Percentiles rank a stretch among this genome's conserved stretches.
Conservation (phyloP, 2,329 filamentous ascomycete species). For the Fusarium luffae region DNA sequence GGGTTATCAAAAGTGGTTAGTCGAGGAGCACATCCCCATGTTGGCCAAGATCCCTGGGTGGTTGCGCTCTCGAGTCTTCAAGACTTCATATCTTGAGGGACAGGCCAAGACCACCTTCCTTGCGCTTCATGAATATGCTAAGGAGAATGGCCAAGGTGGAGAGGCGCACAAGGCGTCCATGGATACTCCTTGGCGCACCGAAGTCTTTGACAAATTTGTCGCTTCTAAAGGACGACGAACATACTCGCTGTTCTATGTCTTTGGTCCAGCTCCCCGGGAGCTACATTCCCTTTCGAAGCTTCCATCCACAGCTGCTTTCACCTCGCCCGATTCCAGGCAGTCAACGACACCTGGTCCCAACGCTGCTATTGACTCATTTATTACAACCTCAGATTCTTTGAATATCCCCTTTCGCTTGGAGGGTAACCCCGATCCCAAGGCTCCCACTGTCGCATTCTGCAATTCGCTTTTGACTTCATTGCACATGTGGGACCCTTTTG, state of each 20-base stretch:
- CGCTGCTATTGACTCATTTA: constrained; percentile 72
- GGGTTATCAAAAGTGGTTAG: constrained; percentile 74
- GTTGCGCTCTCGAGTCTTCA: constrained; percentile 77
- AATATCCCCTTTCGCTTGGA: constrained; percentile 79
- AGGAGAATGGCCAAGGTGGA: constrained; percentile 73
- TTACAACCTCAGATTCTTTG: constrained; percentile 76
- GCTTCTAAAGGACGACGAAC: constrained; percentile 66
- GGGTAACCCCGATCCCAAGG: constrained; percentile 72
- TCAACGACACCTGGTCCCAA: constrained; percentile 62
- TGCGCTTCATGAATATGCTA: constrained; percentile 77
- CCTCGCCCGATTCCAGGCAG: constrained; percentile 65
- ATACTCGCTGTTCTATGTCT: constrained; percentile 82
- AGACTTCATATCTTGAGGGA: constrained; percentile 71
- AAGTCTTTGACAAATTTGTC: constrained; percentile 69
- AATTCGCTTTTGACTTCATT: constrained; percentile 85
- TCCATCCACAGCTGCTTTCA: constrained; percentile 61
- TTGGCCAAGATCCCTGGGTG: constrained; percentile 81
- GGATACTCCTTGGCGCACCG: constrained; percentile 69
- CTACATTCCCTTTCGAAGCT: constrained; percentile 66
- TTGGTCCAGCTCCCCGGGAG: constrained; percentile 79
- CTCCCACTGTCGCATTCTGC: constrained; percentile 78
- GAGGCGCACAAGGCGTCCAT: constrained; percentile 71
- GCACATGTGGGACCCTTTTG: constrained; percentile 83
- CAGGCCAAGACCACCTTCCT: constrained; percentile 65
- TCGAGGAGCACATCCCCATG: constrained; percentile 78